Conservation (phyloP, 2,329 filamentous ascomycete genomes). For the Xylaria sp. region DNA sequence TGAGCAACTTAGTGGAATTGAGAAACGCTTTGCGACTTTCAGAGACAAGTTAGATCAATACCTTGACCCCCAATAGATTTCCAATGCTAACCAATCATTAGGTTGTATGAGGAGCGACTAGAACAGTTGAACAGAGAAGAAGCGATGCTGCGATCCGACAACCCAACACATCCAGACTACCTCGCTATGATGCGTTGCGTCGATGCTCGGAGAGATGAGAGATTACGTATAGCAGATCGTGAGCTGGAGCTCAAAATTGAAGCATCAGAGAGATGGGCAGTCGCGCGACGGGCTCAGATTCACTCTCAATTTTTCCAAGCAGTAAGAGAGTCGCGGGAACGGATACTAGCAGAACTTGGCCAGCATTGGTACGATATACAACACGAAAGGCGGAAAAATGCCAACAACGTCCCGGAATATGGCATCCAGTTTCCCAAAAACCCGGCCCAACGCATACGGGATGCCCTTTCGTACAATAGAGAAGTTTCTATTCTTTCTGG, state of each 20-base stretch:
- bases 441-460: constrained; percentile 78
- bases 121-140: constrained; percentile 80
- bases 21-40: constrained; percentile 88
- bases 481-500: constrained; percentile 93
- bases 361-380: constrained; percentile 94
- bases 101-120: constrained; percentile 88
- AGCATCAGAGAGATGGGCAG: constrained; percentile 76
- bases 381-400: constrained; percentile 81
- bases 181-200: constrained; percentile 90
- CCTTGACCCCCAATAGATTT: constrained; percentile 30
- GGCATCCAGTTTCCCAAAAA: constrained; percentile 82
- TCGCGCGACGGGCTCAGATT: constrained; percentile 85
- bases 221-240: constrained; percentile 78
- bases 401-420: constrained; percentile 83
- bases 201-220: constrained; percentile 82
- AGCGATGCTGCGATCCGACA: constrained; percentile 66
- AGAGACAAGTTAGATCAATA: constrained; percentile 72
- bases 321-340: constrained; percentile 83
- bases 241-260: constrained; percentile 79
- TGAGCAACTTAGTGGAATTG: constrained; percentile 81
- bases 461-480: constrained; percentile 92
- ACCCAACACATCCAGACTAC: constrained; percentile 88
- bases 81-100: constrained; percentile 51
- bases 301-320: constrained; percentile 92
- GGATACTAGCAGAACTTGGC: constrained; percentile 81